Evolutionary conservation across 352 stramenopile species (phyloP).

Genomic region (Peronospora destructor): DNA sequence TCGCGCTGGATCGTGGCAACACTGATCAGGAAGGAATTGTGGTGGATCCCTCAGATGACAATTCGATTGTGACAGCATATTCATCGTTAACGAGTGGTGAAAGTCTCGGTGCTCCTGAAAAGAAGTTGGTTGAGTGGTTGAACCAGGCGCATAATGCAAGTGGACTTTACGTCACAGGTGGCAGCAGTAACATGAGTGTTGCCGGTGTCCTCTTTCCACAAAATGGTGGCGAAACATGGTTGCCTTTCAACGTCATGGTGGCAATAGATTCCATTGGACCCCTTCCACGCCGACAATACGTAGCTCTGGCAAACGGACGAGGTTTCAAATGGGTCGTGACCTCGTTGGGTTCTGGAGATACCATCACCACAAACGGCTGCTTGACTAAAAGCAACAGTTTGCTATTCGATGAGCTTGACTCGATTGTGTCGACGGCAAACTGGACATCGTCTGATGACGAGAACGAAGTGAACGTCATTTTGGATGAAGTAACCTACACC

Average conservation of each 20-base stretch:
- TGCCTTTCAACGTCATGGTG: slow-evolving; percentile 19
- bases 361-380: slow-evolving; percentile 13
- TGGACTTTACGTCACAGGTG: slow-evolving; percentile 16
- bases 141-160: slow-evolving; percentile 16
- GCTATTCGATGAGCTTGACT: slow-evolving; percentile 10
- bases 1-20: slow-evolving; percentile 13
- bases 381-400: slow-evolving; percentile 7
- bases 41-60: slow-evolving; percentile 1
- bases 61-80: not conserved
- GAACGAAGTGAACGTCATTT: slow-evolving; percentile 10
- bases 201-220: slow-evolving; percentile 19
- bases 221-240: slow-evolving; percentile 5
- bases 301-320: slow-evolving; percentile 18
- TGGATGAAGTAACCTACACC: slow-evolving; percentile 14
- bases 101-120: slow-evolving; percentile 10
- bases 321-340: slow-evolving; percentile 25
- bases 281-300: slow-evolving; percentile 14
- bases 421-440: slow-evolving; percentile 12
- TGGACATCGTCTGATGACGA: slow-evolving; percentile 13
- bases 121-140: slow-evolving; percentile 19
- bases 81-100: slow-evolving; percentile 9
- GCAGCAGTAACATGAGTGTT: slow-evolving; percentile 17
- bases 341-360: slow-evolving; percentile 14
- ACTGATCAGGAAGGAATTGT: not conserved
- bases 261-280: slow-evolving; percentile 6